Evolutionary conservation across 1,284 basidiomycete species (phyloP).

Genomic region (Malassezia vespertilionis): DNA sequence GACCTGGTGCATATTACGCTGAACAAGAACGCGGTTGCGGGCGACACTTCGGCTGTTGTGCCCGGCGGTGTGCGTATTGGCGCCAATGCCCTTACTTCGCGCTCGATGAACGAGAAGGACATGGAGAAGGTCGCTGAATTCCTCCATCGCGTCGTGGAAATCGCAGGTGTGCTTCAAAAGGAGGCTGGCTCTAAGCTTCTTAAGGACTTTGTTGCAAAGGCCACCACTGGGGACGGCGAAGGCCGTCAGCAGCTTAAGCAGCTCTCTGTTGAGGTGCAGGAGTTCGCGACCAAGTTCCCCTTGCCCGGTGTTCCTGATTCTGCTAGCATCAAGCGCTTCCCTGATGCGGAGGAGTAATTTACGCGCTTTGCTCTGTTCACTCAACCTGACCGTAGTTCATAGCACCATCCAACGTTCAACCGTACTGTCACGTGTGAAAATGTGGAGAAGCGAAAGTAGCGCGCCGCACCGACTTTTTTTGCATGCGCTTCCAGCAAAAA

Average conservation of each 20-base stretch:
- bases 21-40: conserved; percentile 86
- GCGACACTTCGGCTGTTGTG: conserved; percentile 82
- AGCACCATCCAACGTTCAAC: conserved; percentile 18
- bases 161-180: conserved; percentile 57
- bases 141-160: conserved; percentile 48
- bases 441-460: conserved; percentile 1
- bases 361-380: not conserved
- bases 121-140: conserved; percentile 76
- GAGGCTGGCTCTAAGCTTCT: conserved; percentile 88
- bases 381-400: conserved; percentile 16
- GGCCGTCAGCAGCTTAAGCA: conserved; percentile 60
- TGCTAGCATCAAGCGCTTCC: conserved; percentile 40
- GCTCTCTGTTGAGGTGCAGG: conserved; percentile 63
- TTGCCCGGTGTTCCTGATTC: conserved; percentile 74
- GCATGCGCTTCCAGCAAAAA: too few species aligned
- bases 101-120: conserved; percentile 78
- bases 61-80: conserved; percentile 97
- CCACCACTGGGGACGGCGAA: conserved; percentile 61
- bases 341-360: conserved; percentile 18
- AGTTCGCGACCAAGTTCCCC: conserved; percentile 76
- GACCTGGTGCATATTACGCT: conserved; percentile 74
- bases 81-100: conserved; percentile 83
- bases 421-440: conserved; percentile 10
- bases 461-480: not conserved
- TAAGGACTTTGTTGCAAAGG: conserved; percentile 82